Percentiles rank a stretch among this genome's conserved stretches.
phyloP scores from a whole-genome alignment of 2,329 filamentous ascomycete species.

The Talaromyces sp. region DNA sequence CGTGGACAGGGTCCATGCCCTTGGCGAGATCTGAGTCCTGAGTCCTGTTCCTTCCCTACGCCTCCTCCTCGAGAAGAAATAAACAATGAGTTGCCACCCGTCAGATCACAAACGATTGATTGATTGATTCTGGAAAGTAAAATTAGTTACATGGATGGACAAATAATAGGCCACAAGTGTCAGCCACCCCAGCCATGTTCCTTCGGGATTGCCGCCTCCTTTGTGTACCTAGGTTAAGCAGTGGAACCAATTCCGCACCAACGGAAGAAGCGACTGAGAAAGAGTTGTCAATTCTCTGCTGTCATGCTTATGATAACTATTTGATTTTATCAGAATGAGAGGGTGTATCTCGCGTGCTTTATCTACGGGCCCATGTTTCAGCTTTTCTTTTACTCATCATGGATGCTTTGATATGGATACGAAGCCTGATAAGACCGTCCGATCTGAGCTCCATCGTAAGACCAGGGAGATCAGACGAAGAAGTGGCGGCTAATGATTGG shows the following conservation, averaged over 20 bases:
- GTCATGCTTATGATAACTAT: background rate
- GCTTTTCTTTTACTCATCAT: background rate
- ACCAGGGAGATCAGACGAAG: background rate
- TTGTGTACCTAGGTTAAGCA: background rate
- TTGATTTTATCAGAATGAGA: background rate
- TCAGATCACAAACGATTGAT: too few relatives aligned
- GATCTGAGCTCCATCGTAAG: background rate
- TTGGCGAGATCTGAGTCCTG: constrained; percentile 2
- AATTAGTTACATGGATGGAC: too few relatives aligned
- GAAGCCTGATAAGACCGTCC: background rate
- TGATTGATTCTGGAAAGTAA: too few relatives aligned
- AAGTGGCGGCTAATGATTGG: constrained; percentile 1
- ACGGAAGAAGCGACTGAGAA: background rate
- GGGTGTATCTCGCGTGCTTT: background rate
- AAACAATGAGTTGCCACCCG: too few relatives aligned
- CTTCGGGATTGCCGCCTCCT: background rate
- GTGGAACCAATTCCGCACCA: background rate
- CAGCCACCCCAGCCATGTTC: background rate
- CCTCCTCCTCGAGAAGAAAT: too few relatives aligned
- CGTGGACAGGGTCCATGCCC: background rate
- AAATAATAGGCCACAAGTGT: background rate
- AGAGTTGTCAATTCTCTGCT: constrained; percentile 3
- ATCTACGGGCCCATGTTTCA: constrained; percentile 1
- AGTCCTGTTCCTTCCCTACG: too few relatives aligned
- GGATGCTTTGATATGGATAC: background rate